Evolutionary conservation across 805 yeast genomes (phyloP).

Genomic region (Naumovozyma dairenensis): DNA sequence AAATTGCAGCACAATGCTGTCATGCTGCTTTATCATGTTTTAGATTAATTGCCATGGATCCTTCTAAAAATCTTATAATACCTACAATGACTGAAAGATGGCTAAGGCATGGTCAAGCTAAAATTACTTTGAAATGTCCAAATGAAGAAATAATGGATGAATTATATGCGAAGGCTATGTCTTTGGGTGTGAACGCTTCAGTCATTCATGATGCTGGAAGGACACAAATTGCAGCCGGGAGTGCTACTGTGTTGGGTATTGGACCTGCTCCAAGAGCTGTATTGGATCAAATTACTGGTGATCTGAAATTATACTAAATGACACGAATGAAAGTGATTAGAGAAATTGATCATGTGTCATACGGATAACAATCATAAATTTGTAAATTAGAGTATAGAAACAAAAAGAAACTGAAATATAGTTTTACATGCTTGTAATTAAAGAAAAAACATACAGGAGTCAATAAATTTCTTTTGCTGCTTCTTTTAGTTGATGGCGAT

Average conservation of each 20-base stretch:
- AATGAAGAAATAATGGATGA: constrained; percentile 61
- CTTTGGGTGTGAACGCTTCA: constrained; percentile 66
- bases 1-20: constrained; percentile 93
- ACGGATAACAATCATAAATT: no score
- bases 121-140: constrained; percentile 72
- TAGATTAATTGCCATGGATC: constrained; percentile 48
- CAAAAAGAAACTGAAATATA: no score
- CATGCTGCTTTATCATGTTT: constrained; percentile 95
- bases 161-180: constrained; percentile 70
- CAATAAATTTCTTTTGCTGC: no score
- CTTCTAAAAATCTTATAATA: constrained; percentile 41
- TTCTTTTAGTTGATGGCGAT: no score
- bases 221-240: constrained; percentile 92
- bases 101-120: constrained; percentile 84
- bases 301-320: constrained; percentile 55
- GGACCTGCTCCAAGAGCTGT: constrained; percentile 91
- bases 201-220: constrained; percentile 94
- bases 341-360: no score
- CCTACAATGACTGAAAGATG: constrained; percentile 62
- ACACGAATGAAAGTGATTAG: no score
- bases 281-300: constrained; percentile 74
- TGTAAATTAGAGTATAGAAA: no score
- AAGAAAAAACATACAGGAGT: no score
- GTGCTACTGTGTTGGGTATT: constrained; percentile 90
- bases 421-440: no score